Evolutionary conservation across 176 grass and related monocot species (phyloP), one percentile per base, ranked within the genome.

Genomic region (Neostapfia colusana): DNA sequence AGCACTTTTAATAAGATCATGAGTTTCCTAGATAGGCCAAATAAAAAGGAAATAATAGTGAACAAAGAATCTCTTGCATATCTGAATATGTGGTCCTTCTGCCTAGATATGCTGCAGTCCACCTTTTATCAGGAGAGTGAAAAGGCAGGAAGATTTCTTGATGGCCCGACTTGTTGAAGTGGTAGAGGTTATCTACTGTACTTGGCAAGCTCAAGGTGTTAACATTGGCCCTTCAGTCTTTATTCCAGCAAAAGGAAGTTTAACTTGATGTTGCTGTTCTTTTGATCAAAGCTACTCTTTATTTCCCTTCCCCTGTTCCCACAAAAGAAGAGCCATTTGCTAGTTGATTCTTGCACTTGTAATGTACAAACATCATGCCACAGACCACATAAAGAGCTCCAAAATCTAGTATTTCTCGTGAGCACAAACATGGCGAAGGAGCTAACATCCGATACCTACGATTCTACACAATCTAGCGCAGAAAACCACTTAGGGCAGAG

Each of bases 281-380:
- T 70, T 27, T 24, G 4, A 77, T 72, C 56, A 65, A 71, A 87
- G n/a, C 39, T 72, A 39, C 16, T 70, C 78, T 75, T 83, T 39
- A 28, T 53, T 83, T 63, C 16, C 17, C 51, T 39, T 51, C 2
- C 62, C 1, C 8, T 75, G 57, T 60, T 23, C 69, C 23, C 26
- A 26, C 20, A 46, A 74, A 69, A 74, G 61, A 68, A 63, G 51
- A 68, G 34, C 20, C 2, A 60, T 16, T 57, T 53, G 43, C 63
- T 45, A 79, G 75, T 38, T 41, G 36, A 63, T 31, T 58, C 54
- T 8, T 44, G 70, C 57, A 48, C 55, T 55, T 63, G 18, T 55
- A 65, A 65, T 70, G 70, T 75, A 55, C 76, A 80, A 46, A 67
- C 81, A 65, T 46, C 63, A 41, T 65, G 70, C 54, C 70, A 70